Conservation (phyloP, 1,284 basidiomycete genomes). For the Fomes fomentarius region DNA sequence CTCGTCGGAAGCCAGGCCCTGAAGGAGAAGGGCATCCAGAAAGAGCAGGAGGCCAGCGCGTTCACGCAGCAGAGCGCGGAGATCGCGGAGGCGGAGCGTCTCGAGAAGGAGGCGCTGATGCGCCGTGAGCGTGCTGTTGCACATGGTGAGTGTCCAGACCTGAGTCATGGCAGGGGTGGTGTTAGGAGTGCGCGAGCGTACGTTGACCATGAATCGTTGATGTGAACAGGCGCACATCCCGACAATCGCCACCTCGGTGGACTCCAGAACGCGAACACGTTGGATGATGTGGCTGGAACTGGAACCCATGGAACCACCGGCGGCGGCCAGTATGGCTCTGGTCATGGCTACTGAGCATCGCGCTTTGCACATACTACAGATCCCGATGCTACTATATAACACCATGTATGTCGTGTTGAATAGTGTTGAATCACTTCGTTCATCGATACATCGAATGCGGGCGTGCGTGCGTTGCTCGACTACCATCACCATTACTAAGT, state of each 20-base stretch:
- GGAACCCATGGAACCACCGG: not conserved
- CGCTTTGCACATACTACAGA: too few species aligned
- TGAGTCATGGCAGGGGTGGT: not conserved
- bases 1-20: constrained; percentile 50
- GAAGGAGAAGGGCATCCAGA: constrained; percentile 54
- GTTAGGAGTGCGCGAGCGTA: too few species aligned
- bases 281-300: constrained; percentile 16
- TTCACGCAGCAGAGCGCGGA: constrained; percentile 51
- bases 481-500: too few species aligned
- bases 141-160: constrained; percentile 39
- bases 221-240: constrained; percentile 45
- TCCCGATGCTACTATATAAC: too few species aligned
- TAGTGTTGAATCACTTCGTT: too few species aligned
- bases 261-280: constrained; percentile 19
- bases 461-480: too few species aligned
- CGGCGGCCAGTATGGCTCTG: not conserved
- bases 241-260: constrained; percentile 33
- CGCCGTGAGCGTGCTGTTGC: constrained; percentile 56
- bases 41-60: constrained; percentile 55
- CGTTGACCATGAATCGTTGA: too few species aligned
- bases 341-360: not conserved
- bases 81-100: constrained; percentile 55
- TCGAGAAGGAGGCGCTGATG: constrained; percentile 52
- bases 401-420: too few species aligned
- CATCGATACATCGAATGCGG: too few species aligned